Base-by-base conservation (phyloP, 495 filamentous ascomycete genomes). In the Mytilinidion resinicola region DNA sequence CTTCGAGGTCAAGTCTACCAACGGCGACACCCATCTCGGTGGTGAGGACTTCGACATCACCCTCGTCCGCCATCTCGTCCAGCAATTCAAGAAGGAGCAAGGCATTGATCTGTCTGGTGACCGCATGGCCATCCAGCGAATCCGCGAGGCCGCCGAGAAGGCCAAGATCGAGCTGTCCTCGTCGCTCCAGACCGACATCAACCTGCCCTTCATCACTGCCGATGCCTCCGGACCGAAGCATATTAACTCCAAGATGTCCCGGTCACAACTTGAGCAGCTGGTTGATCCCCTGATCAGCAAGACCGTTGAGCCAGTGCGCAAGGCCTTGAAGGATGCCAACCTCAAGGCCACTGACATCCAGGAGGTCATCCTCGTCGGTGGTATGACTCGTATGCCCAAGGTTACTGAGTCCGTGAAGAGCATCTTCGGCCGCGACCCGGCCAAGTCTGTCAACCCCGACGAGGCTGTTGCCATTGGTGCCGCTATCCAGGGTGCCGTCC, bases 351-450 rank as follows among this genome's bases (percentile, higher is more conserved):
- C 89, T 76, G 95, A 98, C 55, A 95, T 98, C 74, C 90, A 98
- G 78, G 93, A 98, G 70, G 89, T 98, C 67, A 97, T 98, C 73
- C 86, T 98, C 25, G 93, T 98, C 55, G 93, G 93, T 83, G 93
- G 93, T 77, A 97, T 97, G 93, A 96, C 95, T 64, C 95, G 93
- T 79, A 98, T 98, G 93, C 93, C 93, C 68, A 98, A 96, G 85
- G 93, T 98, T 67, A 85, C 85, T 61, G 91, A 97, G 78, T 95
- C 91, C 37, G 93, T 97, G 69, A 96, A 95, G 85, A 84, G 78
- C 77, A 90, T 97, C 73, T 98, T 98, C 76, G 92, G 95, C 63
- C 95, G 93, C 74, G 93, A 98, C 36, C 90, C 93, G 61, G 89
- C 95, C 72, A 98, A 98, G 83, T 91, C 93, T 38, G 93, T 98